Evolutionary conservation across 2,329 filamentous ascomycete genomes (phyloP).

Genomic region (Fusarium verrucosum): DNA sequence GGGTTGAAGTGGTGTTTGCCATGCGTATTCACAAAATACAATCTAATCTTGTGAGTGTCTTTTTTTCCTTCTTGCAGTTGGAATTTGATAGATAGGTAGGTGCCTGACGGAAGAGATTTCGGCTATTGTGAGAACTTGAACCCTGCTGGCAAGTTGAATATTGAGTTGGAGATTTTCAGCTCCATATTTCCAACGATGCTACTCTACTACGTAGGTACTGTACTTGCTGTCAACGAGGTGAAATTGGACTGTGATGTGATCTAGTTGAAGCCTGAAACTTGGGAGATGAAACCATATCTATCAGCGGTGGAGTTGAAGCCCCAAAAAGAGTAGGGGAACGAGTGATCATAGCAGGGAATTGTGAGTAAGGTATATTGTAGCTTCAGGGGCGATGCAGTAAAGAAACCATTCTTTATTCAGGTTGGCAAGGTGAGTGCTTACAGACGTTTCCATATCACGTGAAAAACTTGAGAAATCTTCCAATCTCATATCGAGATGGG

Average conservation of each 20-base stretch:
- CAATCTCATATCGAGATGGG: too few relatives aligned
- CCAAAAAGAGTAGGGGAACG: conserved; percentile 24
- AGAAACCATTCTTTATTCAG: background rate
- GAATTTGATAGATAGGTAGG: background rate
- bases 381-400: background rate
- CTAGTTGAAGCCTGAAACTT: conserved; percentile 28
- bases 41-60: too few relatives aligned
- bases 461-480: too few relatives aligned
- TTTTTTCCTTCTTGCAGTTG: too few relatives aligned
- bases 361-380: background rate
- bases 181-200: conserved; percentile 6
- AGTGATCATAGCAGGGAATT: conserved; percentile 17
- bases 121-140: background rate
- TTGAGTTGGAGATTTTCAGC: conserved; percentile 2
- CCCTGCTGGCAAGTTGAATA: conserved; percentile 6
- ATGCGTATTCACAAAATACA: too few relatives aligned
- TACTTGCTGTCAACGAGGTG: background rate
- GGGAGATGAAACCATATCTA: conserved; percentile 21
- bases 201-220: background rate
- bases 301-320: conserved; percentile 6
- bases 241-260: conserved; percentile 16
- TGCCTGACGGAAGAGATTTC: background rate
- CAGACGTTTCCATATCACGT: background rate
- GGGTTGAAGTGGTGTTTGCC: conserved; percentile 5
- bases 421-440: too few relatives aligned